phyloP scores from a whole-genome alignment of 164 flowering plant species.

The Cinnamomum chago region DNA sequence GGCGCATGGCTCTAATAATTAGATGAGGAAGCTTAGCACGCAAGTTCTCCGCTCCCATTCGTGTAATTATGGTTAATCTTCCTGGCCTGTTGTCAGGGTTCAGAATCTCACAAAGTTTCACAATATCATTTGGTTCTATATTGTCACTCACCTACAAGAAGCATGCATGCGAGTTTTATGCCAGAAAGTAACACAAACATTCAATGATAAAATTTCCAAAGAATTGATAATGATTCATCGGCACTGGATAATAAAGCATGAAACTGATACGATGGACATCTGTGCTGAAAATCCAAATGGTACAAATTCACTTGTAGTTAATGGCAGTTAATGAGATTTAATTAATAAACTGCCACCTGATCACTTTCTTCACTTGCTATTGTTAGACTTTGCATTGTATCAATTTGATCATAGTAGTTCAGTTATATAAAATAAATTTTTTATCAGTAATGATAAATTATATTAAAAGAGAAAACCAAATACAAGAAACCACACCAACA shows the following conservation, averaged over 20 bases:
- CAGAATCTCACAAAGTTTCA: slow-evolving; percentile 38
- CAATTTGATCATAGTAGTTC: not conserved
- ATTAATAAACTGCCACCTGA: too few relatives aligned
- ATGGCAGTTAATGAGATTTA: too few relatives aligned
- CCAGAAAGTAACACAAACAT: not conserved
- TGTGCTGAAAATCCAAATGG: not conserved
- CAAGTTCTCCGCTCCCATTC: slow-evolving; percentile 52
- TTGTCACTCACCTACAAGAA: slow-evolving; percentile 40
- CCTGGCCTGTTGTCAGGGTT: slow-evolving; percentile 49
- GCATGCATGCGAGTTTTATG: not conserved
- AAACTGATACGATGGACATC: not conserved
- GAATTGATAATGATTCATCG: too few relatives aligned
- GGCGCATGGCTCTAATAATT: slow-evolving; percentile 42
- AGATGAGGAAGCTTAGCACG: slow-evolving; percentile 46
- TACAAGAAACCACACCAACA: too few relatives aligned
- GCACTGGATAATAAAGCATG: not conserved
- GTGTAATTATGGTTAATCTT: slow-evolving; percentile 37
- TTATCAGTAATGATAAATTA: too few relatives aligned
- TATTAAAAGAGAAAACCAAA: too few relatives aligned
- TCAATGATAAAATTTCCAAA: not conserved
- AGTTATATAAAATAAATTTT: too few relatives aligned
- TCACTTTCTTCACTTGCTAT: too few relatives aligned
- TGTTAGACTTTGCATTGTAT: too few relatives aligned
- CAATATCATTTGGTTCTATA: slow-evolving; percentile 47
- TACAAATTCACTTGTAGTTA: too few relatives aligned